Base-by-base conservation (phyloP, 2,329 filamentous ascomycete genomes). In the Helminthosporium solani region DNA sequence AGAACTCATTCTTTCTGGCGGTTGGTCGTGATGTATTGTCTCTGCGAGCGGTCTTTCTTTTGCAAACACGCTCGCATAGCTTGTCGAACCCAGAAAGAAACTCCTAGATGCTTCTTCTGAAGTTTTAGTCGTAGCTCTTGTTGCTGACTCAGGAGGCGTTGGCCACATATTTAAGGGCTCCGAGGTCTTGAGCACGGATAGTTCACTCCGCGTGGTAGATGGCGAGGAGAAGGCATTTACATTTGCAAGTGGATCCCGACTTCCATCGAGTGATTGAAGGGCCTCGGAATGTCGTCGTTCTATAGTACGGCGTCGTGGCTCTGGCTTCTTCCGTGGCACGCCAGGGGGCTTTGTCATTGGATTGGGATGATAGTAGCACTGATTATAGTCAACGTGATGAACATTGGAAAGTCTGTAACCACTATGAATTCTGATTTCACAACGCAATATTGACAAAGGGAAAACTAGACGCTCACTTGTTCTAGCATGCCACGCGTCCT, bases 361-460 rank as follows among this genome's bases (percentile, higher is more conserved):
- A 25, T 61, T 63, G 11, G 65, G 65, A 49, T 70, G 66, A 33
- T 66, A 68, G 47, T 64, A 68, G 49, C 66, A 70, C 60, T 68
- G 30, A 63, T n/a, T n/a, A n/a, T n/a, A n/a, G n/a, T n/a, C n/a
- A n/a, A n/a, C n/a, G n/a, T n/a, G n/a, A n/a, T n/a, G n/a, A n/a
- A n/a, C n/a, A n/a, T n/a, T n/a, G n/a, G n/a, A n/a, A n/a, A n/a
- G n/a, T n/a, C n/a, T n/a, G n/a, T n/a, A n/a, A n/a, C n/a, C n/a
- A n/a, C n/a, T n/a, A n/a, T n/a, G n/a, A n/a, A n/a, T n/a, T n/a
- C n/a, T n/a, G n/a, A n/a, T n/a, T n/a, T n/a, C n/a, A n/a, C n/a
- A n/a, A n/a, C n/a, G n/a, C n/a, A n/a, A n/a, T n/a, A n/a, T 5
- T 6, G 5, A 33, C 8, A 25, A 3, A 18, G 35, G 28, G 14